A percentile compares a stretch with the other conserved stretches of the same genome.
These are phyloP conservation scores for Amylocarpus encephaloides DNA, from an alignment of 2,329 filamentous ascomycete genomes.

Conservation along the genomic window DNA sequence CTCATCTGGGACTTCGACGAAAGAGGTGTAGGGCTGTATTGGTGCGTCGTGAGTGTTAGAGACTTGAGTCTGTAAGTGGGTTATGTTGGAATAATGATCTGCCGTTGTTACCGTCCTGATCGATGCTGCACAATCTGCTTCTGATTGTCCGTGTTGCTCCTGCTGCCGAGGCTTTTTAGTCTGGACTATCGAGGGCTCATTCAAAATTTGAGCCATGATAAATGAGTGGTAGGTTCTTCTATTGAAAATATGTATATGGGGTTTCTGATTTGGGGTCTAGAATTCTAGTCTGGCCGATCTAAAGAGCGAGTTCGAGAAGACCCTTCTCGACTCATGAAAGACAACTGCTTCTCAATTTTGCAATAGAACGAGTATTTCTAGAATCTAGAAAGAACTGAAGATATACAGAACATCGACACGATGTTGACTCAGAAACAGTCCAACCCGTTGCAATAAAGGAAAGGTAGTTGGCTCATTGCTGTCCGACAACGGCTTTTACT, in stretches of 20 bases:
- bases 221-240: background rate
- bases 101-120: constrained; percentile 18
- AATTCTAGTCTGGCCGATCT: background rate
- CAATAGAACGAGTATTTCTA: background rate
- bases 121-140: constrained; percentile 14
- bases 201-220: constrained; percentile 21
- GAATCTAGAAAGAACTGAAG: background rate
- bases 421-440: background rate
- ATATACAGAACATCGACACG: background rate
- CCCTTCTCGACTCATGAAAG: background rate
- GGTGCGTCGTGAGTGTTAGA: constrained; percentile 29
- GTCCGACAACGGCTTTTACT: background rate
- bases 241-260: background rate
- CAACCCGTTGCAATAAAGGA: background rate
- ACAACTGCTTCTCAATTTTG: background rate
- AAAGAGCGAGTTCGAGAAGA: background rate
- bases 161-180: constrained; percentile 6
- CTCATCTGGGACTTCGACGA: constrained; percentile 36
- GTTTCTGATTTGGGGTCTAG: background rate
- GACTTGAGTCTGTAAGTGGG: constrained; percentile 22
- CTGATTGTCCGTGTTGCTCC: constrained; percentile 3
- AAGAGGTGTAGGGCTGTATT: constrained; percentile 25
- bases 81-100: constrained; percentile 10
- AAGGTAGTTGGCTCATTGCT: background rate
- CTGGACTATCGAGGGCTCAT: constrained; percentile 12